Base-by-base conservation (phyloP, 768 basidiomycete species). In the Russula earlei region DNA sequence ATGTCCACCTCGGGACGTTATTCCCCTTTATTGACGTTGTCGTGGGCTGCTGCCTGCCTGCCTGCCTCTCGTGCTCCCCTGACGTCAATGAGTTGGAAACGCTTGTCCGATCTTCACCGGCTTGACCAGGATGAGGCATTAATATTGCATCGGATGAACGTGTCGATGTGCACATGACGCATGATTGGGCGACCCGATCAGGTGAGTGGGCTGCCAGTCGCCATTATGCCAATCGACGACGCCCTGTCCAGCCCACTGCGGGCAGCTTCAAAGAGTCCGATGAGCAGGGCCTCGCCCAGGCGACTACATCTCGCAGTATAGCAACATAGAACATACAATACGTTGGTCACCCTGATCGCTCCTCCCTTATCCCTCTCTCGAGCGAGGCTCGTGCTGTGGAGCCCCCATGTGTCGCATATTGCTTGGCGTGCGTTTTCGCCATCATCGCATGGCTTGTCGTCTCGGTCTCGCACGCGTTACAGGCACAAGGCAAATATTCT, bases 61-160 rank as follows among this genome's bases (percentile, higher is more conserved):
- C 22, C 43, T 34, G 22, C 24, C 20, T 25, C 43, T 9, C 11
- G 46, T 19, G 36, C 15, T 37, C 49, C 38, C n/a, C n/a, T 19
- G 19, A 14, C 27, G 25, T 53, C 8, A 31, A 37, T n/a, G n/a
- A n/a, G n/a, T n/a, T n/a, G 36, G 27, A 48, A 49, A 45, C 29
- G 27, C 37, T n/a, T 24, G 42, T 58, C 52, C 57, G 34, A 58
- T 54, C 52, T 29, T n/a, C 37, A 46, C 38, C 45, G 40, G 40
- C n/a, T n/a, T n/a, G n/a, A n/a, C n/a, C n/a, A n/a, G 20, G 44
- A 31, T 31, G 29, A 31, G 29, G n/a, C n/a, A 31, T 31, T 10
- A 10, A 31, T n/a, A 46, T 54, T 31, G 15, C n/a, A 54, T 54
- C 47, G 52, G 27, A 37, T 29, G 42, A 49, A 12, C 36, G 19